Evolutionary conservation across 2,329 filamentous ascomycete species (phyloP), one percentile per base, ranked within the genome.

Genomic region (Colletotrichum sidae): DNA sequence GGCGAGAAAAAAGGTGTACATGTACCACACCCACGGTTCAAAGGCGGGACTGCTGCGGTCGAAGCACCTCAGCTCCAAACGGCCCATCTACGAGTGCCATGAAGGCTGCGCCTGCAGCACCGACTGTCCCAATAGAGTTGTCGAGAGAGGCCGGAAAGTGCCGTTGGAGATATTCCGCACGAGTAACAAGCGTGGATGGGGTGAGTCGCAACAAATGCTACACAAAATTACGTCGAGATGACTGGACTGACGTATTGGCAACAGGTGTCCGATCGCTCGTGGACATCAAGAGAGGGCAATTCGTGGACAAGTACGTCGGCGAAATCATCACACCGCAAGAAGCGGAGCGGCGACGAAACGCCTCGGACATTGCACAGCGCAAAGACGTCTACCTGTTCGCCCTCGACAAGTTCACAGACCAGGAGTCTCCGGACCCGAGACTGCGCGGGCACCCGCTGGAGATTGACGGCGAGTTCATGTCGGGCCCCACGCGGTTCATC

Each of bases 41-140:
- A 84, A 83, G 61, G 80, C 81, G 1, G 87, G 85, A 0, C 79
- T 84, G 15, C 75, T 91, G 49, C 79, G 86, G 15, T 79, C 80
- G 34, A 80, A 80, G 47, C 79, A 86, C 47, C 79, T 89, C 11
- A 70, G 81, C 33, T 87, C 85, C 34, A 82, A 85, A 44, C 75
- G 84, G 39, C 87, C 90, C 0, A 91, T 96, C 62, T 95, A 94
- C 76, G 93, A 96, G 72, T 96, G 93, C 73, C 93, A 96, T 70
- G 79, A 84, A 2, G 86, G 84, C 8, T 96, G 93, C 76, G 80
- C 78, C 3, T 96, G 93, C 70, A 84, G 83, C 2, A 73, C 76
- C 0, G 70, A 79, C 15, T 96, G 93, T 71, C 89, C 90, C 1
- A 95, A 93, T 72, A 84, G 92, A 6, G 88, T 94, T 1, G 92